These are phyloP conservation scores for Speleostelium caveatum DNA, from an alignment of 78 protist genomes.

Conservation along the genomic window DNA sequence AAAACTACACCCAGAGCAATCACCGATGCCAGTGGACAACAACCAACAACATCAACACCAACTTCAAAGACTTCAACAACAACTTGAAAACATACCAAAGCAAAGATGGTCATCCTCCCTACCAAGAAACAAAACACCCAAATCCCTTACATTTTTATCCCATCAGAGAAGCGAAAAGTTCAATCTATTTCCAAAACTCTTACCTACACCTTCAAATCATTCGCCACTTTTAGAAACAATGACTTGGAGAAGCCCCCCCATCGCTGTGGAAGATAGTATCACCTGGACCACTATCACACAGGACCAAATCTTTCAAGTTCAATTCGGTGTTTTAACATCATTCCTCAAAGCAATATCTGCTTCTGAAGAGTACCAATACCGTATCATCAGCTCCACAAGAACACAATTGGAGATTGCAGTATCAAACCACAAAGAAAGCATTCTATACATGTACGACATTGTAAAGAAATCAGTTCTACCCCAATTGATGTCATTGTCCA, in stretches of 20 bases:
- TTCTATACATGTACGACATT: slow-evolving; percentile 56
- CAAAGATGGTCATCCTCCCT: background rate
- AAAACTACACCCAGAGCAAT: background rate
- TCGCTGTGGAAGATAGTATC: slow-evolving; percentile 4
- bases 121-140: slow-evolving; percentile 1
- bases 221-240: slow-evolving; percentile 38
- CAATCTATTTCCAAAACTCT: slow-evolving; percentile 37
- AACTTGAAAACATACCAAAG: background rate
- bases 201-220: slow-evolving; percentile 33
- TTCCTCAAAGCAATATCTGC: slow-evolving; percentile 25
- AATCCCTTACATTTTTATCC: slow-evolving; percentile 40
- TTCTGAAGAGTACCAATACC: slow-evolving; percentile 7
- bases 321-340: slow-evolving; percentile 46
- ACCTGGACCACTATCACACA: slow-evolving; percentile 57
- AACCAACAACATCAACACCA: slow-evolving; percentile 3
- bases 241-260: slow-evolving; percentile 58
- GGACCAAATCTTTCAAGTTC: slow-evolving; percentile 49
- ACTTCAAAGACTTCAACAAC: no score
- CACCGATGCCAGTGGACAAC: background rate
- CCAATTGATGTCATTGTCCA: slow-evolving; percentile 37
- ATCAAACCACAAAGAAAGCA: slow-evolving; percentile 43
- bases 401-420: slow-evolving; percentile 31
- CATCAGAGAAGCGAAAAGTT: slow-evolving; percentile 51
- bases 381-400: slow-evolving; percentile 35
- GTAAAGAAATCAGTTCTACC: slow-evolving; percentile 23